Conservation (phyloP, 805 yeast species). For the Candida cerambycidarum region DNA sequence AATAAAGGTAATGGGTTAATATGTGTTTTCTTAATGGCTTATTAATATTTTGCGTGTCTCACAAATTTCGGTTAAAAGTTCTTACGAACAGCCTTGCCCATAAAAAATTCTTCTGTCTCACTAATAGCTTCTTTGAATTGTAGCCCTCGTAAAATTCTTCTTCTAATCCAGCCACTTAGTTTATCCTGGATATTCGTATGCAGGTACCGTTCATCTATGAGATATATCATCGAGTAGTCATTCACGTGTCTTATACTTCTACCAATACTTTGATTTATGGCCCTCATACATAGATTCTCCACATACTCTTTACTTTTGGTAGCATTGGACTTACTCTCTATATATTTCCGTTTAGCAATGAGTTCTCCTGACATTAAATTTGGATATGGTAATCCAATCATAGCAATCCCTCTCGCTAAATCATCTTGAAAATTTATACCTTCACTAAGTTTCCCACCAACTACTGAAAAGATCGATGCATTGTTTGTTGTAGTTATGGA, state of each 20-base stretch:
- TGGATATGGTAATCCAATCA: constrained; percentile 90
- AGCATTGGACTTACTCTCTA: constrained; percentile 53
- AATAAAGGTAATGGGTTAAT: too few species aligned
- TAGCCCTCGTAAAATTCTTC: constrained; percentile 17
- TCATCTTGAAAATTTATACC: constrained; percentile 90
- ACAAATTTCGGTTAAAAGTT: too few species aligned
- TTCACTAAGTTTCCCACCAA: constrained; percentile 90
- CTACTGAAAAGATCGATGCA: constrained; percentile 76
- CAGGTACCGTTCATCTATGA: constrained; percentile 66
- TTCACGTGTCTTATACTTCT: constrained; percentile 81
- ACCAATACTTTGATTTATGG: constrained; percentile 91
- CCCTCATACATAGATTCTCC: constrained; percentile 85
- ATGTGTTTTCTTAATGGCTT: too few species aligned
- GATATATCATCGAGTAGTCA: constrained; percentile 75
- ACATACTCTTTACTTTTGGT: constrained; percentile 56
- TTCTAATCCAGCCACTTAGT: constrained; percentile 70
- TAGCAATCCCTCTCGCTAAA: constrained; percentile 81
- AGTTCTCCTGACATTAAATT: constrained; percentile 80
- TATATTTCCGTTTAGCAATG: constrained; percentile 64
- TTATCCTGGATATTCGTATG: constrained; percentile 49
- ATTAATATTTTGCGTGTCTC: too few species aligned
- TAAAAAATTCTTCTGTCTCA: constrained; percentile 29
- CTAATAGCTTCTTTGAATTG: constrained; percentile 16
- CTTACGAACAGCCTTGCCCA: too few species aligned
- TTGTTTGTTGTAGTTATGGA: constrained; percentile 45